Base-by-base conservation (phyloP, 2,329 filamentous ascomycete species). In the Aspergillus quadrilineatus region DNA sequence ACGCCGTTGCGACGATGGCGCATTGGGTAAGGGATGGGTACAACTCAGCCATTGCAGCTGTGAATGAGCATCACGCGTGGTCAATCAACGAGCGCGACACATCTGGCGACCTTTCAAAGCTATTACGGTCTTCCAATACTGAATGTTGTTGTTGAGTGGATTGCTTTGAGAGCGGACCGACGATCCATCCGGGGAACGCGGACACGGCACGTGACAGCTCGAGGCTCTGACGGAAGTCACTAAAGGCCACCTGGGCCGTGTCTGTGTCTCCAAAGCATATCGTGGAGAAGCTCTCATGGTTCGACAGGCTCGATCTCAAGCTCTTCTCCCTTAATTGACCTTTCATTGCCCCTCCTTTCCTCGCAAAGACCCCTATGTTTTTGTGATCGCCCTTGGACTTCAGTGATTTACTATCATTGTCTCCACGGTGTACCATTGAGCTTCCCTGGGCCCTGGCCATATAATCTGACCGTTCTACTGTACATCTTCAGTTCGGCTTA, bases 21-120 rank as follows among this genome's bases (percentile, higher is more conserved):
- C 89, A 92, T 79, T 97, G 92, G 73, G 85, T 80, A 74, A 97
- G 82, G n/a, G 92, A 90, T 55, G 94, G 94, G 73, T 92, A 92
- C 53, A 86, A 76, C 62, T 93, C 89, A 69, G 86, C 82, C 91
- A 96, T 96, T 68, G 67, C 41, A 60, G 58, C 47, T 41, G 30
- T 46, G 15, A 22, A 32, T 59, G 63, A 50, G 63, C 70, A 70
- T 73, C 42, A 52, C 64, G 62, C 15, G 42, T 17, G 14, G 12
- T 14, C 7, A 17, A 15, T 57, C 39, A 53, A 44, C 22, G 22
- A 22, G 29, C 9, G 22, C 15, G 28, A n/a, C 6, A 15, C 44
- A 53, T 53, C 29, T 22, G 45, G 34, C n/a, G 36, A 32, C 29
- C 6, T 6, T n/a, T 30, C 17, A 2, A 17, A 17, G 17, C 17